Evolutionary conservation across 192 early-diverging fungal species (phyloP).

Genomic region (Umbelopsis sp.): DNA sequence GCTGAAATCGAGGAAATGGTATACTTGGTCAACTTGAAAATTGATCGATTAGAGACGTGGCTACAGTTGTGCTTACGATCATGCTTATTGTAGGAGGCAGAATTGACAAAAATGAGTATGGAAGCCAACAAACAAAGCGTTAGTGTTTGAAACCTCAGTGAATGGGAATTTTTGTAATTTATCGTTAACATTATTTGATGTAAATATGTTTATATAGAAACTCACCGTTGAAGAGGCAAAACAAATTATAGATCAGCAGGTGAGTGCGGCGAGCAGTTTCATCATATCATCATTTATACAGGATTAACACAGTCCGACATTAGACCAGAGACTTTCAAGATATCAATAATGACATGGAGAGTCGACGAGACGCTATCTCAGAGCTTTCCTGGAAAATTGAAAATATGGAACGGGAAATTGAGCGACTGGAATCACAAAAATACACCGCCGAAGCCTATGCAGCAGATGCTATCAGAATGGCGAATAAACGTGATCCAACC

Average conservation of each 20-base stretch:
- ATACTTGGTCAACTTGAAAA: not conserved
- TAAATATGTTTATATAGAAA: constrained; percentile 7
- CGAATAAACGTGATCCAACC: constrained; percentile 3
- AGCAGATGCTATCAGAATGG: constrained; percentile 9
- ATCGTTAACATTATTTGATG: too few species aligned
- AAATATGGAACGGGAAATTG: constrained; percentile 15
- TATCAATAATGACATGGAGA: constrained; percentile 22
- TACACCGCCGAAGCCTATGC: constrained; percentile 21
- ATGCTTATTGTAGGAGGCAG: not conserved
- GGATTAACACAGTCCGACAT: not conserved
- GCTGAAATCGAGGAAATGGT: constrained; percentile 27
- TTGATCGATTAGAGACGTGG: not conserved
- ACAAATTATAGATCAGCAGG: constrained; percentile 15
- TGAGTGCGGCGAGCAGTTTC: not conserved
- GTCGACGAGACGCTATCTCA: constrained; percentile 16
- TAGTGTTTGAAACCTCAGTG: not conserved
- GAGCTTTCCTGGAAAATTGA: constrained; percentile 21
- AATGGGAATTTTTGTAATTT: too few species aligned
- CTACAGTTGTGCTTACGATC: not conserved
- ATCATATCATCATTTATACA: not conserved
- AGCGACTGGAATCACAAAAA: not conserved
- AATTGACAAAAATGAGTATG: constrained; percentile 15
- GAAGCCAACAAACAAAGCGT: constrained; percentile 25
- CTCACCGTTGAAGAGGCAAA: constrained; percentile 23
- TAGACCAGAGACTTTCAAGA: constrained; percentile 2